phyloP scores from a whole-genome alignment of 768 basidiomycete species.

The Tephrocybe rancida region DNA sequence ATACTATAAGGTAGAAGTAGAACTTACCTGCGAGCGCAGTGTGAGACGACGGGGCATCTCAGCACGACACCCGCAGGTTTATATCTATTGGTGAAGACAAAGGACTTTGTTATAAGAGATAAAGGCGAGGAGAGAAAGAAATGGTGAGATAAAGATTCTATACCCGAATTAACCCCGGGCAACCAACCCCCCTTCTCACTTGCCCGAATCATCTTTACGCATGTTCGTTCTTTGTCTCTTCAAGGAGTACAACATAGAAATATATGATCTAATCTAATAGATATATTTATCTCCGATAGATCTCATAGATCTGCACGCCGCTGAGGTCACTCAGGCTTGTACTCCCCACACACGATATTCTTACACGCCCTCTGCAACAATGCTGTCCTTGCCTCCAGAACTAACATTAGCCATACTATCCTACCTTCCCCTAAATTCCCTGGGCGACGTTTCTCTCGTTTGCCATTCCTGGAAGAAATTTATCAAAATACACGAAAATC shows the following conservation, averaged over 20 bases:
- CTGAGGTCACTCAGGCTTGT: no score
- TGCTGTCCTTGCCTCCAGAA: slow-evolving; percentile 62
- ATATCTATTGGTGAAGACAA: background rate
- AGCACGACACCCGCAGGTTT: background rate
- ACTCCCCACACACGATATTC: no score
- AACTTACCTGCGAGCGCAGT: background rate
- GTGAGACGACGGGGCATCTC: background rate
- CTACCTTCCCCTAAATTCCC: slow-evolving; percentile 47
- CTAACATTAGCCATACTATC: slow-evolving; percentile 50
- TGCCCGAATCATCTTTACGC: no score
- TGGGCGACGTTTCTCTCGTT: slow-evolving; percentile 36
- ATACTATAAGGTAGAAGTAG: background rate
- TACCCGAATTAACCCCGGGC: no score
- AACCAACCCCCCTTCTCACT: no score
- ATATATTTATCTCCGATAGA: no score
- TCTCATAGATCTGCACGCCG: no score
- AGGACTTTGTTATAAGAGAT: background rate
- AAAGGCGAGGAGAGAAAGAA: background rate
- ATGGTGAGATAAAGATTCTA: slow-evolving; percentile 25
- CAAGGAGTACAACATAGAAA: no score
- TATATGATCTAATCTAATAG: no score
- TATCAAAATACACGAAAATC: slow-evolving; percentile 44
- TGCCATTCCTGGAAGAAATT: slow-evolving; percentile 53
- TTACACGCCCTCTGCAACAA: no score
- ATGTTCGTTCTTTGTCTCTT: no score